A percentile compares a stretch with the other conserved stretches of the same genome.
Evolutionary conservation across 176 grass and related monocot genomes (phyloP).

Genomic region (Oryza nivara): DNA sequence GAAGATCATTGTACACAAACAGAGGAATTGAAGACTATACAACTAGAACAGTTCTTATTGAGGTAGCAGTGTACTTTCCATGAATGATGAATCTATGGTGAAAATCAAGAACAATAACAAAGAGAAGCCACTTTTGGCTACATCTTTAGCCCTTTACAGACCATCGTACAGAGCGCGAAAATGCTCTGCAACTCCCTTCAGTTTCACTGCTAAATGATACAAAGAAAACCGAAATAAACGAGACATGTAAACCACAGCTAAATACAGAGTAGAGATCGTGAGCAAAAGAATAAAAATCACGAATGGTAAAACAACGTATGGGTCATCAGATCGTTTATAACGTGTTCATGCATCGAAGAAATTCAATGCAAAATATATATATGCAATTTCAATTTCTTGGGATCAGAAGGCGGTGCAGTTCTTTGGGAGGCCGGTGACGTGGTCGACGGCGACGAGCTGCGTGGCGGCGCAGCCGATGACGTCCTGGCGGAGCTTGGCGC

Average conservation of each 20-base stretch:
- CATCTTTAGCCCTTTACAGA: not conserved
- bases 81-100: not conserved
- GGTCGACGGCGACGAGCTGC: constrained; percentile 63
- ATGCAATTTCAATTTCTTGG: not conserved
- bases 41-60: constrained; percentile 11
- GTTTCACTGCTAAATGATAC: constrained; percentile 14
- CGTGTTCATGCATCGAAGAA: too few species aligned
- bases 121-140: constrained; percentile 30
- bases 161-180: not conserved
- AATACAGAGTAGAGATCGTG: not conserved
- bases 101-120: not conserved
- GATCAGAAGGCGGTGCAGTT: constrained; percentile 76
- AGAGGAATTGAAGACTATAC: not conserved
- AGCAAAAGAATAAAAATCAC: constrained; percentile 18
- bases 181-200: not conserved
- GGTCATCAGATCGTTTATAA: not conserved
- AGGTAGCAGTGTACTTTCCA: not conserved
- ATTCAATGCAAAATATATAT: not conserved
- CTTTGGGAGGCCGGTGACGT: constrained; percentile 70
- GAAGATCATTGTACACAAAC: not conserved
- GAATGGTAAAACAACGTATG: not conserved
- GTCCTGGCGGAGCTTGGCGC: constrained; percentile 84
- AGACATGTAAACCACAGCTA: not conserved
- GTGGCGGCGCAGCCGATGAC: constrained; percentile 53
- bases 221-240: not conserved